Evolutionary conservation across 2,329 filamentous ascomycete species (phyloP).

Genomic region (Alternaria consortialis): DNA sequence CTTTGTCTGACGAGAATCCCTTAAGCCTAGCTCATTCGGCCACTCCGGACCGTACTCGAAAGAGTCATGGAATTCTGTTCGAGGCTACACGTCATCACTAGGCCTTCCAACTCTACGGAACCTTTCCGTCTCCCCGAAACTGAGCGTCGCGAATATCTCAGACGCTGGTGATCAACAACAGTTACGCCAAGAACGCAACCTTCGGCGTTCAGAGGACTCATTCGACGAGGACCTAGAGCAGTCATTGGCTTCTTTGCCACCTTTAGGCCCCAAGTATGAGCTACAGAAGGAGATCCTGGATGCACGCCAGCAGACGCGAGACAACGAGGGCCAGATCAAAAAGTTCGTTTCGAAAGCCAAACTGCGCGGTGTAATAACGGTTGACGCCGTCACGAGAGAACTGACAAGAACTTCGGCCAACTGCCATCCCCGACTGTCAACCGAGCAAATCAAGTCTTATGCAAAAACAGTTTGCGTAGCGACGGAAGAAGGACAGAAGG

Average conservation of each 20-base stretch:
- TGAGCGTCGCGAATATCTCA: slow-evolving; percentile 3
- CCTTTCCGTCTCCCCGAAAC: background rate
- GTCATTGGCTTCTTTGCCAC: background rate
- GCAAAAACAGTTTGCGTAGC: slow-evolving; percentile 12
- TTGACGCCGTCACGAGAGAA: slow-evolving; percentile 9
- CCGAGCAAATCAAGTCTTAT: background rate
- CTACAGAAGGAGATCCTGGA: slow-evolving; percentile 13
- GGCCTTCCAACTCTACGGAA: background rate
- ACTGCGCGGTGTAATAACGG: slow-evolving; percentile 10
- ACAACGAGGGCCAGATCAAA: background rate
- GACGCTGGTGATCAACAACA: slow-evolving; percentile 25
- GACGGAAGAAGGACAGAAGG: background rate
- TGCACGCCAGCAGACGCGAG: slow-evolving; percentile 1
- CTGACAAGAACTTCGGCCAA: background rate
- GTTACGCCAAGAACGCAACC: background rate
- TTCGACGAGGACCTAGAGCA: background rate
- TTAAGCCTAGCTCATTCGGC: background rate
- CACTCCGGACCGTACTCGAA: background rate
- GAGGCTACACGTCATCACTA: background rate
- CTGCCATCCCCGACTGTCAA: background rate
- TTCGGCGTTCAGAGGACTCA: background rate
- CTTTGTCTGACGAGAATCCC: background rate
- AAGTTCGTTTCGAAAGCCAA: slow-evolving; percentile 9
- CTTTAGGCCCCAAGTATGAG: background rate
- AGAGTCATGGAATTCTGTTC: background rate